phyloP scores from a whole-genome alignment of 257 asterid species.

The Verbascum thapsus region DNA sequence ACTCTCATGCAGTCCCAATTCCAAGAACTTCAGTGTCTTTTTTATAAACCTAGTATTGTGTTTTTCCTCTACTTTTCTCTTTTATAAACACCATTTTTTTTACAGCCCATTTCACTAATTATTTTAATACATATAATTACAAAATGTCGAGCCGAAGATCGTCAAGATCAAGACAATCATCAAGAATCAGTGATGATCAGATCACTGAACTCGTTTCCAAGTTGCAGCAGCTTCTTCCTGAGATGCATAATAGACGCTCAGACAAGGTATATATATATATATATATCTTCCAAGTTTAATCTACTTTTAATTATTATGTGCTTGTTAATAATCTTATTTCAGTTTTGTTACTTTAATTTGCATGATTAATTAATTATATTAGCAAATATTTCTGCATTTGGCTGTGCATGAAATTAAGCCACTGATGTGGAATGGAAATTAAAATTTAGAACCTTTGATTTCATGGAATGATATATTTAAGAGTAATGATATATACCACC shows the following conservation, averaged over 20 bases:
- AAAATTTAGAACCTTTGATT: no score
- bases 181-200: constrained; percentile 53
- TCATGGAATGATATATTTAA: no score
- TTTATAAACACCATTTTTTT: background rate
- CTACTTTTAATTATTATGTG: background rate
- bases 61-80: background rate
- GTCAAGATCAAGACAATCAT: constrained; percentile 53
- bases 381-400: no score
- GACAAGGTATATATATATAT: constrained; percentile 47
- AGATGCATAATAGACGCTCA: constrained; percentile 47
- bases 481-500: no score
- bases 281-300: no score
- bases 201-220: constrained; percentile 61
- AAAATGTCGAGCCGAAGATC: constrained; percentile 66
- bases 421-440: no score
- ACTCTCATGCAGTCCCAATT: constrained; percentile 32
- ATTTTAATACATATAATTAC: background rate
- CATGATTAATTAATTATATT: no score
- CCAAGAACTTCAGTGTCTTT: constrained; percentile 13
- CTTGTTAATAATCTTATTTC: no score
- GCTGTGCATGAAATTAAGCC: no score
- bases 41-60: constrained; percentile 22
- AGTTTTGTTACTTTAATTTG: no score
- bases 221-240: constrained; percentile 65
- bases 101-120: background rate